phyloP scores from a whole-genome alignment of 768 basidiomycete genomes.

The Polyporus arcularius region DNA sequence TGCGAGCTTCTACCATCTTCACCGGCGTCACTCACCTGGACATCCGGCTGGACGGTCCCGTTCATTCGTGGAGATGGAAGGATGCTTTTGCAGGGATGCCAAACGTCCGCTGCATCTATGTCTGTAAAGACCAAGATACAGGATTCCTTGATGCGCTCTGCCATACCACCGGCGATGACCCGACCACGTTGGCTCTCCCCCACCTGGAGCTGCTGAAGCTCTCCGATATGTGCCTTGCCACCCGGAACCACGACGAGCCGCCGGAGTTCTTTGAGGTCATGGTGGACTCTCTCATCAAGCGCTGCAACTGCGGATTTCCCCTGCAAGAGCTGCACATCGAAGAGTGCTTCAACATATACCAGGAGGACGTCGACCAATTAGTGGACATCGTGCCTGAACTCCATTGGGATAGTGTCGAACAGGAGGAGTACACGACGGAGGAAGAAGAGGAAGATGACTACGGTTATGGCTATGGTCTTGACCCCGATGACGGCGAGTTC shows the following conservation, averaged over 20 bases:
- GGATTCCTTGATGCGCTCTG: not conserved
- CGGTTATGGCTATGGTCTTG: not conserved
- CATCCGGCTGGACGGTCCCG: not conserved
- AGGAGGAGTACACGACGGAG: not conserved
- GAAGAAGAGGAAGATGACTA: not conserved
- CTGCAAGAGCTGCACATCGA: conserved; percentile 2
- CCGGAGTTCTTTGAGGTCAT: conserved; percentile 11
- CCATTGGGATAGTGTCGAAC: not conserved
- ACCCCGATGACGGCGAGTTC: not conserved
- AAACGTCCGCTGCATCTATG: not conserved
- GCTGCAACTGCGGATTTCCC: conserved; percentile 8
- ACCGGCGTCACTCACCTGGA: not conserved
- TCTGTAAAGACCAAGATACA: not conserved
- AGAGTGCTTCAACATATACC: not conserved
- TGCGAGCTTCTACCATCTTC: conserved; percentile 1
- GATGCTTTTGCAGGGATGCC: conserved; percentile 11
- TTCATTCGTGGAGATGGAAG: conserved; percentile 11
- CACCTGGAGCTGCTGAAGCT: not conserved
- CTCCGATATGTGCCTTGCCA: not conserved
- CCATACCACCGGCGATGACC: too few relatives aligned
- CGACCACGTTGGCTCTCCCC: not conserved
- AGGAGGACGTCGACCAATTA: conserved; percentile 7
- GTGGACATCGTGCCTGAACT: conserved; percentile 1
- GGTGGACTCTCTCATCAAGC: conserved; percentile 5
- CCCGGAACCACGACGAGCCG: conserved; percentile 3